These are phyloP conservation scores for Pseudogymnoascus sp. DNA, from an alignment of 2,329 filamentous ascomycete genomes.

Conservation along the genomic window DNA sequence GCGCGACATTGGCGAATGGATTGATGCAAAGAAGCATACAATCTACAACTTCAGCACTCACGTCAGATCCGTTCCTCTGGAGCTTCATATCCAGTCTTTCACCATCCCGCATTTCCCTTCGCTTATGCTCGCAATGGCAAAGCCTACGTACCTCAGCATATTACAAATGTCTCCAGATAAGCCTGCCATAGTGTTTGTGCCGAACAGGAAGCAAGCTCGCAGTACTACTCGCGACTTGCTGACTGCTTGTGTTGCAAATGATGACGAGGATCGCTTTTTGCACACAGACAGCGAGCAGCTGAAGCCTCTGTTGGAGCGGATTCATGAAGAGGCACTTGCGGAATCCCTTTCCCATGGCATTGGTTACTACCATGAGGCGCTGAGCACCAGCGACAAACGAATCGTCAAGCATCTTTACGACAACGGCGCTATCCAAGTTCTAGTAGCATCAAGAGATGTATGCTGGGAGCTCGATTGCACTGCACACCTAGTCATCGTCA, in stretches of 20 bases:
- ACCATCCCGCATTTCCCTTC: conserved; percentile 95
- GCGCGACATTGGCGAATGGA: conserved; percentile 92
- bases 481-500: conserved; percentile 86
- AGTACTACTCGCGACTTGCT: conserved; percentile 80
- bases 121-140: conserved; percentile 96
- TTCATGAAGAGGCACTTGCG: conserved; percentile 79
- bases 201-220: conserved; percentile 86
- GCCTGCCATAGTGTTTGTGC: conserved; percentile 85
- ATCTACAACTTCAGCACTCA: conserved; percentile 98
- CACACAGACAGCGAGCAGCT: conserved; percentile 79
- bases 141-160: conserved; percentile 84
- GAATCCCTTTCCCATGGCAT: conserved; percentile 90
- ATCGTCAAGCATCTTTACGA: conserved; percentile 88
- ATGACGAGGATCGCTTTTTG: conserved; percentile 89
- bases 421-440: conserved; percentile 62
- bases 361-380: conserved; percentile 92
- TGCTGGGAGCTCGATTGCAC: conserved; percentile 91
- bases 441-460: conserved; percentile 74
- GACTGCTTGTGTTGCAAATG: conserved; percentile 77
- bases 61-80: conserved; percentile 78
- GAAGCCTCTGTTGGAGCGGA: conserved; percentile 67
- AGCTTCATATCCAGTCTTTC: conserved; percentile 92
- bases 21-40: conserved; percentile 94
- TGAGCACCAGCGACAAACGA: conserved; percentile 80
- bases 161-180: conserved; percentile 82